Percentiles rank a stretch among this genome's conserved stretches.
Evolutionary conservation across 108 stramenopile genomes (phyloP).

Genomic region (Pseudonitzschia multiseries): DNA sequence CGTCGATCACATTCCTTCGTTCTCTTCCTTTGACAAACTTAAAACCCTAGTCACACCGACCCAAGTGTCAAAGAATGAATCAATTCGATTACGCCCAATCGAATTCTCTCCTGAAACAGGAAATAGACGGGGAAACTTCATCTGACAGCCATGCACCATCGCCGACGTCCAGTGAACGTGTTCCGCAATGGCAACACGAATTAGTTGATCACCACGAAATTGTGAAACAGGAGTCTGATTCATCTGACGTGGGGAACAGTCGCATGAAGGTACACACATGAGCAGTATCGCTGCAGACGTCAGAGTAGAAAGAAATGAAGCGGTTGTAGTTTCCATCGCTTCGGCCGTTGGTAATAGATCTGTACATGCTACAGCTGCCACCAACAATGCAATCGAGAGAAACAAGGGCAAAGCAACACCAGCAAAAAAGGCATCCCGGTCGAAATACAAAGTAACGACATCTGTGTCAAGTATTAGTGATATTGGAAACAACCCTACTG

Average conservation of each 20-base stretch:
- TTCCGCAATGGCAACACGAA: neutral
- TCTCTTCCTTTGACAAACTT: too few relatives aligned
- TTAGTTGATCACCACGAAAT: too few relatives aligned
- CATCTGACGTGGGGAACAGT: too few relatives aligned
- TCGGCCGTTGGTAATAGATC: neutral
- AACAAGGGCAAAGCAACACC: neutral
- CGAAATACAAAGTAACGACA: constrained; percentile 9
- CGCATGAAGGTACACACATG: too few relatives aligned
- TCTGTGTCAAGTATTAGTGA: neutral
- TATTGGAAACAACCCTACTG: neutral
- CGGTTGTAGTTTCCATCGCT: neutral
- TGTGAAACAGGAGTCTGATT: too few relatives aligned
- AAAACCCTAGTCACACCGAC: too few relatives aligned
- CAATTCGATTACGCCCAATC: neutral
- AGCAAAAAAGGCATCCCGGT: neutral
- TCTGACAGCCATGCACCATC: neutral
- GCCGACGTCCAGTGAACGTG: neutral
- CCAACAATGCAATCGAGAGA: neutral
- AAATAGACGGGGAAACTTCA: neutral
- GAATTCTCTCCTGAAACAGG: neutral
- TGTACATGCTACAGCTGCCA: too few relatives aligned
- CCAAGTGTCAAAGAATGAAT: neutral
- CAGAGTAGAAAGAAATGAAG: neutral
- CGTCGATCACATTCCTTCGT: too few relatives aligned
- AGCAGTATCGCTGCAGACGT: too few relatives aligned